Evolutionary conservation across 345 rosid genomes (phyloP).

Genomic region (Raphanus sativus): DNA sequence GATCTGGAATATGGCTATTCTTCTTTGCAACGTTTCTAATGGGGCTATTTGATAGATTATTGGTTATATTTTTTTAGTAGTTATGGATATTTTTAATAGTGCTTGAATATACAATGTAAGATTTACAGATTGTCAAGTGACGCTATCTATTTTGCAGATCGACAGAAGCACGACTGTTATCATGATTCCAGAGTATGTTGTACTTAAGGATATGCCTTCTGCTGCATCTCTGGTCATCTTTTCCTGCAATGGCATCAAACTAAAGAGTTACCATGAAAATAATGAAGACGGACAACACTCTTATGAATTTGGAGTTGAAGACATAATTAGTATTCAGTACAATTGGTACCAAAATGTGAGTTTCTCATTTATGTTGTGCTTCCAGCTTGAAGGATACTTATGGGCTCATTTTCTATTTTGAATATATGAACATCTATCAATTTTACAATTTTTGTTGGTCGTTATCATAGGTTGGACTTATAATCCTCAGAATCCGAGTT

Average conservation of each 20-base stretch:
- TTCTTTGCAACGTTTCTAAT: background rate
- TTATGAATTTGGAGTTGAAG: constrained; percentile 65
- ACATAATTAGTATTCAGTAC: constrained; percentile 60
- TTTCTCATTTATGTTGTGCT: constrained; percentile 14
- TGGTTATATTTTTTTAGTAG: background rate
- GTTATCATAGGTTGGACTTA: constrained; percentile 56
- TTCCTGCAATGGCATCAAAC: constrained; percentile 54
- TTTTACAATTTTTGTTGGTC: constrained; percentile 11
- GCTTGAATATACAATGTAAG: constrained; percentile 3
- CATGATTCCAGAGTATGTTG: constrained; percentile 61
- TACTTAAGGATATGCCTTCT: constrained; percentile 45
- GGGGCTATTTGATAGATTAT: background rate
- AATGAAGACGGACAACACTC: constrained; percentile 43
- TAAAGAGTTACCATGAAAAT: constrained; percentile 43
- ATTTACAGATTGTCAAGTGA: constrained; percentile 22
- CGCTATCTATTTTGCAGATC: constrained; percentile 53
- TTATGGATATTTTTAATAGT: background rate
- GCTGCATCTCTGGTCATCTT: constrained; percentile 54
- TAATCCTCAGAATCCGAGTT: constrained; percentile 55
- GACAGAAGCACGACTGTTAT: constrained; percentile 41
- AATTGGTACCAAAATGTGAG: constrained; percentile 72
- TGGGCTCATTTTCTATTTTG: constrained; percentile 9
- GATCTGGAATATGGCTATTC: background rate
- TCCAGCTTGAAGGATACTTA: constrained; percentile 3
- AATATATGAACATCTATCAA: constrained; percentile 3